Base-by-base conservation (phyloP, 805 yeast genomes). In the Yarrowia deformans region DNA sequence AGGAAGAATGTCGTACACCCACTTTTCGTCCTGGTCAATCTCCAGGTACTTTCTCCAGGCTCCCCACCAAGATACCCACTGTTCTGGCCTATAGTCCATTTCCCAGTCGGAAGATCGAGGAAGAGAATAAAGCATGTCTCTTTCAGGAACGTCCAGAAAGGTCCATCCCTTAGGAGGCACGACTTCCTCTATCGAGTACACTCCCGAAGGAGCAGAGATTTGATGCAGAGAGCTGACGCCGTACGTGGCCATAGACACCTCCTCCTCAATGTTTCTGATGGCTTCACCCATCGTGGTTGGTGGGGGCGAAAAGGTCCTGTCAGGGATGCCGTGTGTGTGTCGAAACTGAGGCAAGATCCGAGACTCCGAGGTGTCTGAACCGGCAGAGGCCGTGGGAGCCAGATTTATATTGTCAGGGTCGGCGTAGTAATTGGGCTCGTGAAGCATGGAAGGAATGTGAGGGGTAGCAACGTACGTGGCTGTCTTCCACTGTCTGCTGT, bases 21-120 rank as follows among this genome's bases (percentile, higher is more conserved):
- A 91, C 77, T 91, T 91, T 49, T 89, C 90, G 69, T 87, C 93
- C 37, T 84, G 80, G 78, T 91, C 96, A 23, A 90, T 81, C 23
- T 54, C 81, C 82, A 16, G 89, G 86, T 55, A 85, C 77, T 69
- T 85, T 88, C 14, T 89, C 78, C 64, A 84, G 79, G 67, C 85
- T 83, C 1, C 78, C 75, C 55, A 78, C 77, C 8, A 88, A 3
- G 32, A 19, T 3, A 72, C 90, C 97, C 97, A 91, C 1, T 74
- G 77, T 34, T 80, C 78, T 0, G 92, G 91, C 60, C 88, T 32
- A 23, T 66, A 81, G 77, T 91, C 97, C 58, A 90, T 74, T 10
- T 77, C 79, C 97, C 97, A 91, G 13, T 83, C 82, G 4, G 7
- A 71, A 1, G 60, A 54, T 12, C 14, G 18, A 2, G 60, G 60